These are phyloP conservation scores for Diaporthe nobilis DNA, from an alignment of 2,329 filamentous ascomycete species.

Conservation along the genomic window DNA sequence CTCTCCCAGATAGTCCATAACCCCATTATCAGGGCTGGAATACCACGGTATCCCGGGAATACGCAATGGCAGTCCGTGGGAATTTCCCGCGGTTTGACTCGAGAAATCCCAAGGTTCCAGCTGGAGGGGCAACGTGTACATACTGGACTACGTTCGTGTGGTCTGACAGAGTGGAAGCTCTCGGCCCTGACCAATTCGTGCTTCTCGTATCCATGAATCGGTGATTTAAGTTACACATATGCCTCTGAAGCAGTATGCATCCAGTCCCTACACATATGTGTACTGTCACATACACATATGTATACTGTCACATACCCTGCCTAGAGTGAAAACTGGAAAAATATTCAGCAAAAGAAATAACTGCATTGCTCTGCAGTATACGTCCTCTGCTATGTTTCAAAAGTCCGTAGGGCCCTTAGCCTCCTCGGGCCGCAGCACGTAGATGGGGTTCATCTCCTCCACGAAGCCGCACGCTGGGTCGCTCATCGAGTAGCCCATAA, in stretches of 20 bases:
- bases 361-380: no score
- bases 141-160: background rate
- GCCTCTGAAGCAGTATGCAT: no score
- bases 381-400: background rate
- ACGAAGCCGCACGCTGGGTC: slow-evolving; percentile 3
- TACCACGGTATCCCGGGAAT: background rate
- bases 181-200: background rate
- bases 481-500: slow-evolving; percentile 22
- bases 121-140: background rate
- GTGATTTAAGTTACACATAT: background rate
- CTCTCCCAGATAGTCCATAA: background rate
- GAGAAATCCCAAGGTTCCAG: background rate
- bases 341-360: background rate
- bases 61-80: no score
- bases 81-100: background rate
- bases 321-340: background rate
- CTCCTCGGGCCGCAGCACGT: slow-evolving; percentile 7
- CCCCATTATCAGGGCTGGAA: background rate
- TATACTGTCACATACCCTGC: background rate
- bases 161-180: background rate
- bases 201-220: background rate
- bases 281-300: no score
- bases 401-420: background rate
- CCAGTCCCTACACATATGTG: no score
- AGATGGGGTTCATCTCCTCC: slow-evolving; percentile 20